Evolutionary conservation across 2,329 filamentous ascomycete genomes (phyloP).

Genomic region (Pseudocercospora fuligena): DNA sequence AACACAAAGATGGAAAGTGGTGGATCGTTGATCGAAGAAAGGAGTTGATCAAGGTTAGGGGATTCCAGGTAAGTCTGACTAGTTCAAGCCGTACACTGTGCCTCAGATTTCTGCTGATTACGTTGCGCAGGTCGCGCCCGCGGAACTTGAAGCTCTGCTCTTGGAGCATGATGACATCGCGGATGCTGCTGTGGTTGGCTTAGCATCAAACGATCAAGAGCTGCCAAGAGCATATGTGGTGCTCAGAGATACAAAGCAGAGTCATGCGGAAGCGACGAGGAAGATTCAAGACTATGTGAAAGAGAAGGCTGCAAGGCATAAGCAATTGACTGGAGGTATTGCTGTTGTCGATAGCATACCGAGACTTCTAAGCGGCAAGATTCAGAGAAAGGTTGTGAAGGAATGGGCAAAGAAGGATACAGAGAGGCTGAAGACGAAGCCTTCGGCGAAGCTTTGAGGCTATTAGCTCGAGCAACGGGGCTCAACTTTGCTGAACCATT

Average conservation of each 20-base stretch:
- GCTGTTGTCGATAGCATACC: conserved; percentile 18
- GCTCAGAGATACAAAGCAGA: conserved; percentile 52
- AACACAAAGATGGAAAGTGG: conserved; percentile 36
- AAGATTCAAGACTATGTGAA: conserved; percentile 12
- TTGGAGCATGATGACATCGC: conserved; percentile 57
- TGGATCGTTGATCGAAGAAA: conserved; percentile 45
- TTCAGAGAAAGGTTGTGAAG: conserved; percentile 20
- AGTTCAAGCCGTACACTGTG: too few species aligned
- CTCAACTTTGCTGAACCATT: too few species aligned
- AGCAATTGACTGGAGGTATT: conserved; percentile 17
- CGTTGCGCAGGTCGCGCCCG: conserved; percentile 28
- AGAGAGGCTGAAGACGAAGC: not conserved
- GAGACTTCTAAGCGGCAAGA: conserved; percentile 17
- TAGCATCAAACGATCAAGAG: conserved; percentile 54
- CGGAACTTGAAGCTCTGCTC: conserved; percentile 45
- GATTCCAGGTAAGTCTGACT: conserved; percentile 30
- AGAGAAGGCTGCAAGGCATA: conserved; percentile 18
- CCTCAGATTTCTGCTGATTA: too few species aligned
- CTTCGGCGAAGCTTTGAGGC: conserved; percentile 5
- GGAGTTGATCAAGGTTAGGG: conserved; percentile 50
- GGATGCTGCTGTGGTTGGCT: conserved; percentile 61
- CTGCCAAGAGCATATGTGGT: conserved; percentile 59
- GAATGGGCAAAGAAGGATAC: conserved; percentile 20
- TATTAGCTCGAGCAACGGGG: too few species aligned
- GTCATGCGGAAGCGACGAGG: not conserved